A percentile compares a stretch with the other conserved stretches of the same genome.
phyloP scores from a whole-genome alignment of 768 basidiomycete genomes.

The Kwoniella sp. region DNA sequence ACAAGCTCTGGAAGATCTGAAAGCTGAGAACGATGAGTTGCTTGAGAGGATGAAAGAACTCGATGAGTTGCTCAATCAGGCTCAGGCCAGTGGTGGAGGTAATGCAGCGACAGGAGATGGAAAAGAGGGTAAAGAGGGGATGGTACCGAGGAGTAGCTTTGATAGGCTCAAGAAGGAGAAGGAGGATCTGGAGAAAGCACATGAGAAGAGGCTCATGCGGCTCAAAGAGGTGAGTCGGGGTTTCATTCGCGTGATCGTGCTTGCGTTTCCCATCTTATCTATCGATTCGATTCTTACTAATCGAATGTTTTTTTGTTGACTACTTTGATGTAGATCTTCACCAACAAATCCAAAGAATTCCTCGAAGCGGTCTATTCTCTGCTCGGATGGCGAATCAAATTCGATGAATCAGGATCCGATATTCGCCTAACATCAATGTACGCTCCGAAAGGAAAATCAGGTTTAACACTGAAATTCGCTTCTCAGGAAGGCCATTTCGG shows the following conservation, averaged over 20 bases:
- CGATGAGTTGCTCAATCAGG: constrained; percentile 57
- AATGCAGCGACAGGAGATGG: neutral
- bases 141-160: constrained; percentile 79
- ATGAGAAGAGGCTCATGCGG: constrained; percentile 76
- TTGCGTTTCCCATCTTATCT: no score
- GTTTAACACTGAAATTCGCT: constrained; percentile 62
- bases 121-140: constrained; percentile 49
- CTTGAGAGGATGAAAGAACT: constrained; percentile 68
- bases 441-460: constrained; percentile 82
- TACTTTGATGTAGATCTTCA: constrained; percentile 81
- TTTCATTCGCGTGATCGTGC: no score
- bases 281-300: constrained; percentile 3
- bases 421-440: constrained; percentile 88
- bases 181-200: constrained; percentile 66
- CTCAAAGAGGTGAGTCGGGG: constrained; percentile 70
- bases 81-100: constrained; percentile 10
- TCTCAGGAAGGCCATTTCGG: constrained; percentile 56
- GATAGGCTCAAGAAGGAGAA: constrained; percentile 73
- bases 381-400: constrained; percentile 85
- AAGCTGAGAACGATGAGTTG: constrained; percentile 80
- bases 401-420: constrained; percentile 80
- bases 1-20: constrained; percentile 72
- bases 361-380: constrained; percentile 85
- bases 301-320: no score
- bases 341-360: constrained; percentile 84